Conservation (phyloP, 2,329 filamentous ascomycete genomes). For the Monosporascus ibericus region DNA sequence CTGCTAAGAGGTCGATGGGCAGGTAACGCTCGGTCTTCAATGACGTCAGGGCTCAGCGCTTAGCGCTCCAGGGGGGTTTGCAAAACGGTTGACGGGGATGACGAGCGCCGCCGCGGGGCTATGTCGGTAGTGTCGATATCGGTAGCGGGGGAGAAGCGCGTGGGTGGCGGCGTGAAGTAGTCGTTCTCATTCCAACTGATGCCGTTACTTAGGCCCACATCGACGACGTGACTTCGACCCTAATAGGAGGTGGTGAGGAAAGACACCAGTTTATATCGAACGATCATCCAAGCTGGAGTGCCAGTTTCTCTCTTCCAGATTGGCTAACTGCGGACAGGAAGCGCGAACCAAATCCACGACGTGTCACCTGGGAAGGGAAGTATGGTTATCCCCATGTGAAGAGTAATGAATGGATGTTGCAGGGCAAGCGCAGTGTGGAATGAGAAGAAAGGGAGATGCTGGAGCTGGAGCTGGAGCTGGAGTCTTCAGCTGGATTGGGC, state of each 20-base stretch:
- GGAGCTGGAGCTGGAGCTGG: no score
- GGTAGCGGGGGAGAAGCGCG: conserved; percentile 5
- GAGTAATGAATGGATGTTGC: neutral
- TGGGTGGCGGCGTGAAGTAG: conserved; percentile 10
- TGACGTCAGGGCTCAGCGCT: neutral
- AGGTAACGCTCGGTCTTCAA: conserved; percentile 4
- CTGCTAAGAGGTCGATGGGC: conserved; percentile 13
- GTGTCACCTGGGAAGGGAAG: neutral
- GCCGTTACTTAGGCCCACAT: neutral
- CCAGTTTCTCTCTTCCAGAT: neutral
- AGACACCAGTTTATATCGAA: neutral
- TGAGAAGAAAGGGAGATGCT: neutral
- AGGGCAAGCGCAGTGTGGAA: neutral
- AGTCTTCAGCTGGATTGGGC: neutral
- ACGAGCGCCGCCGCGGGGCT: neutral
- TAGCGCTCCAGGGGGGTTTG: neutral
- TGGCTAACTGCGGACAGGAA: neutral
- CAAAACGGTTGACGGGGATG: neutral
- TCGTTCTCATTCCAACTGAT: conserved; percentile 16
- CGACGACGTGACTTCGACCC: neutral
- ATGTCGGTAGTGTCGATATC: neutral
- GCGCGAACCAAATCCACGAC: neutral
- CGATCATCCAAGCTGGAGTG: neutral
- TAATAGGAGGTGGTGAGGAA: neutral
- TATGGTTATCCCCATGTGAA: neutral